A percentile compares a stretch with the other conserved stretches of the same genome.
These are phyloP conservation scores for Amanita polypyramis DNA, from an alignment of 768 basidiomycete genomes.

Conservation along the genomic window DNA sequence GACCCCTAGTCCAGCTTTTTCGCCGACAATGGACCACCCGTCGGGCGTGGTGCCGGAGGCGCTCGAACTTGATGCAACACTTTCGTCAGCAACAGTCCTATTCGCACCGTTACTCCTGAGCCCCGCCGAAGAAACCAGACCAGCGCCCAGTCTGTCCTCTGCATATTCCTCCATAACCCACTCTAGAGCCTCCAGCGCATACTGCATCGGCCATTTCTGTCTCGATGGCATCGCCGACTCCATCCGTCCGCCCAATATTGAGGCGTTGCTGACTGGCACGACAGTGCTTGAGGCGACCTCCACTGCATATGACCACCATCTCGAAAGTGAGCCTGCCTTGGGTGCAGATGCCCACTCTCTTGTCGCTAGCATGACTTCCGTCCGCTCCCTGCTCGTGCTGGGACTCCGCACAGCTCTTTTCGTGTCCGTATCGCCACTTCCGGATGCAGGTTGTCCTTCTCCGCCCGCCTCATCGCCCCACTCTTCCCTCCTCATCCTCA, in stretches of 20 bases:
- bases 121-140: not conserved
- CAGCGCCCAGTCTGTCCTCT: slow-evolving; percentile 1
- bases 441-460: slow-evolving; percentile 13
- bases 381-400: slow-evolving; percentile 11
- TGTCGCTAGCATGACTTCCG: slow-evolving; percentile 7
- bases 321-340: slow-evolving; percentile 55
- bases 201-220: slow-evolving; percentile 64
- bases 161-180: slow-evolving; percentile 70
- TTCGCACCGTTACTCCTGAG: not conserved
- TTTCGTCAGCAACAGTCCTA: not conserved
- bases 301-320: slow-evolving; percentile 66
- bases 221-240: slow-evolving; percentile 38
- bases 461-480: slow-evolving; percentile 47
- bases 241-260: not conserved
- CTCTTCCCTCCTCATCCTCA: slow-evolving; percentile 59
- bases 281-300: slow-evolving; percentile 66
- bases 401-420: not conserved
- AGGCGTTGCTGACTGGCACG: slow-evolving; percentile 51
- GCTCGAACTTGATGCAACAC: slow-evolving; percentile 7
- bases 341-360: slow-evolving; percentile 49
- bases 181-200: slow-evolving; percentile 71
- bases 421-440: slow-evolving; percentile 1
- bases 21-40: slow-evolving; percentile 71
- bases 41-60: slow-evolving; percentile 28
- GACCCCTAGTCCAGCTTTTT: slow-evolving; percentile 59